Conservation (phyloP, 2,329 filamentous ascomycete genomes). For the Plenodomus lindquistii region DNA sequence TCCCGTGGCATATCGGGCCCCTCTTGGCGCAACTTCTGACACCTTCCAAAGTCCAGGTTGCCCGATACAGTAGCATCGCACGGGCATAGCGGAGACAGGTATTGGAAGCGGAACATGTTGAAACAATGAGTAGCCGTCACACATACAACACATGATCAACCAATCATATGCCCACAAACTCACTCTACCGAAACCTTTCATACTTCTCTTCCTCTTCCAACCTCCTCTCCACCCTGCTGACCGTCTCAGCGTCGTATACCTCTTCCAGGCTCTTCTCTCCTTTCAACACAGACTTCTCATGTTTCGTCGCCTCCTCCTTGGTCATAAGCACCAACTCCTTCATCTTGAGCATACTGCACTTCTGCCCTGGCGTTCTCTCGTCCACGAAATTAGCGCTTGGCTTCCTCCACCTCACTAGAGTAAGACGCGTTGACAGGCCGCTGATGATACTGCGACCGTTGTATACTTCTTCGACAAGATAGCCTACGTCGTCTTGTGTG, state of each 20-base stretch:
- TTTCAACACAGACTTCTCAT: slow-evolving; percentile 78
- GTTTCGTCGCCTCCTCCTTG: slow-evolving; percentile 80
- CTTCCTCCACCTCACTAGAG: slow-evolving; percentile 78
- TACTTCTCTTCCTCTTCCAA: slow-evolving; percentile 67
- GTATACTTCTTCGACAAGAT: slow-evolving; percentile 87
- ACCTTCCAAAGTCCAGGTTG: no score
- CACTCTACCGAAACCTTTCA: slow-evolving; percentile 55
- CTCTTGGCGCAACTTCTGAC: no score
- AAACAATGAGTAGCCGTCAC: no score
- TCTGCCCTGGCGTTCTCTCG: slow-evolving; percentile 72
- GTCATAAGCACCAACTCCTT: slow-evolving; percentile 87
- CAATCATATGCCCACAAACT: no score
- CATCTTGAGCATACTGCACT: slow-evolving; percentile 69
- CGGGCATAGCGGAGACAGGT: no score
- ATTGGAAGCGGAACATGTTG: no score
- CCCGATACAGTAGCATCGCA: no score
- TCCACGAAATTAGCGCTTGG: slow-evolving; percentile 68
- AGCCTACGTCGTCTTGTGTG: slow-evolving; percentile 79
- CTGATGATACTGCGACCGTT: slow-evolving; percentile 81
- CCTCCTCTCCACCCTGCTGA: slow-evolving; percentile 69
- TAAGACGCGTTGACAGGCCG: slow-evolving; percentile 76
- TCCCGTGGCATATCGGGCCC: not conserved
- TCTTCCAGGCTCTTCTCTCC: slow-evolving; percentile 69
- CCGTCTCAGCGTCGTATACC: slow-evolving; percentile 70
- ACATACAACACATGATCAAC: no score